These are phyloP conservation scores for Cryptococcus floricola DNA, from an alignment of 1,284 basidiomycete genomes.

Conservation along the genomic window DNA sequence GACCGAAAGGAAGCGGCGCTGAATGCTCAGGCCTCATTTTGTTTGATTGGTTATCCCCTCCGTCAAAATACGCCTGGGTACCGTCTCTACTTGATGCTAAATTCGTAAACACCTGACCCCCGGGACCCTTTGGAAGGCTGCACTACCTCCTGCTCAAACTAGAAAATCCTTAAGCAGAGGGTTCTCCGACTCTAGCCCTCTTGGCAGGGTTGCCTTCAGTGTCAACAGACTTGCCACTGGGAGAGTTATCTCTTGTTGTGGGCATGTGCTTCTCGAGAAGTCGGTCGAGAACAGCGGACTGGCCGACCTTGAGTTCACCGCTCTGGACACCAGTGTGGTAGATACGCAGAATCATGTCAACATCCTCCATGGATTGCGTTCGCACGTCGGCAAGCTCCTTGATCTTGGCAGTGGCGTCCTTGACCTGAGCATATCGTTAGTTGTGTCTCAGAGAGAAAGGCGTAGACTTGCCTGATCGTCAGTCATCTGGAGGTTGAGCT, in stretches of 20 bases:
- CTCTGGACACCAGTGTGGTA: slow-evolving; percentile 87
- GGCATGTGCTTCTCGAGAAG: slow-evolving; percentile 58
- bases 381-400: slow-evolving; percentile 98
- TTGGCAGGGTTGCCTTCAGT: slow-evolving; percentile 25
- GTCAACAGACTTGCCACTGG: slow-evolving; percentile 18
- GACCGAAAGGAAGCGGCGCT: background rate
- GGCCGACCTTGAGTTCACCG: slow-evolving; percentile 79
- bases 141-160: background rate
- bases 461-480: slow-evolving; percentile 49
- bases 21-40: background rate
- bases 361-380: slow-evolving; percentile 98
- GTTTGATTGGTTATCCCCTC: background rate
- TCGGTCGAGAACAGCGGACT: slow-evolving; percentile 78
- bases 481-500: slow-evolving; percentile 67
- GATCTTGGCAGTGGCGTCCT: slow-evolving; percentile 98
- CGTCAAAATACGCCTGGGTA: background rate
- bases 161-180: slow-evolving; percentile 12
- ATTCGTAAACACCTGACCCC: background rate
- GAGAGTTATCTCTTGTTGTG: slow-evolving; percentile 36
- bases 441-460: background rate
- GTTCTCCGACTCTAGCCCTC: slow-evolving; percentile 18
- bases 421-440: slow-evolving; percentile 55
- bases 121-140: background rate
- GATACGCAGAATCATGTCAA: slow-evolving; percentile 91
- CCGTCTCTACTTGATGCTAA: background rate